Conservation (phyloP, 1,284 basidiomycete species). For the Ganoderma boninense region DNA sequence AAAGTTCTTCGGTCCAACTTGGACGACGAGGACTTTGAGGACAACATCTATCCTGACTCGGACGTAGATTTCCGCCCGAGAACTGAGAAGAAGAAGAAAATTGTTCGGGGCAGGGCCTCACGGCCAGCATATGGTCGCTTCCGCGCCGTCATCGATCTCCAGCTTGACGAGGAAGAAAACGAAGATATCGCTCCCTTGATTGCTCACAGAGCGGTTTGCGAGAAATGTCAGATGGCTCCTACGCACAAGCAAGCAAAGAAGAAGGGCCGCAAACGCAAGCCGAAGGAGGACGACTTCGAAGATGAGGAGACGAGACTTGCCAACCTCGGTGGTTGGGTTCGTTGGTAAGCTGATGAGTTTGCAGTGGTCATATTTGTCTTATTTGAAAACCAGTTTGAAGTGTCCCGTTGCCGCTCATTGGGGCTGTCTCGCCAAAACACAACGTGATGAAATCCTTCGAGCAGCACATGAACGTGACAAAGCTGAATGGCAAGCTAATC, state of each 20-base stretch:
- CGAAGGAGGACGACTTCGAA: conserved; percentile 53
- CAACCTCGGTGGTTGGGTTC: conserved; percentile 84
- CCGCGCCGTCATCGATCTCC: conserved; percentile 63
- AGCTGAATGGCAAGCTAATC: conserved; percentile 45
- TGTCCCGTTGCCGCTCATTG: conserved; percentile 85
- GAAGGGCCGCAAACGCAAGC: conserved; percentile 50
- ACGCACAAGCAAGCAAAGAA: conserved; percentile 57
- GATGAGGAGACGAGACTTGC: conserved; percentile 63
- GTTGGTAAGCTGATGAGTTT: conserved; percentile 64
- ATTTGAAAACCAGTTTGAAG: conserved; percentile 58
- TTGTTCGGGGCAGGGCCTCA: conserved; percentile 49
- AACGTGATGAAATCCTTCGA: conserved; percentile 78
- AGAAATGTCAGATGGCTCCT: conserved; percentile 71
- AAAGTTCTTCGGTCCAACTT: conserved; percentile 37
- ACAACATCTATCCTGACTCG: conserved; percentile 32
- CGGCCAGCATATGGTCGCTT: conserved; percentile 75
- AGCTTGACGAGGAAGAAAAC: conserved; percentile 64
- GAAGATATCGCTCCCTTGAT: conserved; percentile 63
- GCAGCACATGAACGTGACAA: conserved; percentile 64
- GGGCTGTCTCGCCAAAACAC: conserved; percentile 73
- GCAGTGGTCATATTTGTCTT: background rate
- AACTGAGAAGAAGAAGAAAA: conserved; percentile 43
- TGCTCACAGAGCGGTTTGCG: conserved; percentile 70
- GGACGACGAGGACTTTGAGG: conserved; percentile 43
- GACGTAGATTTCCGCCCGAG: conserved; percentile 39